Conservation (phyloP, 176 grass and related monocot species). For the Poa pratensis region DNA sequence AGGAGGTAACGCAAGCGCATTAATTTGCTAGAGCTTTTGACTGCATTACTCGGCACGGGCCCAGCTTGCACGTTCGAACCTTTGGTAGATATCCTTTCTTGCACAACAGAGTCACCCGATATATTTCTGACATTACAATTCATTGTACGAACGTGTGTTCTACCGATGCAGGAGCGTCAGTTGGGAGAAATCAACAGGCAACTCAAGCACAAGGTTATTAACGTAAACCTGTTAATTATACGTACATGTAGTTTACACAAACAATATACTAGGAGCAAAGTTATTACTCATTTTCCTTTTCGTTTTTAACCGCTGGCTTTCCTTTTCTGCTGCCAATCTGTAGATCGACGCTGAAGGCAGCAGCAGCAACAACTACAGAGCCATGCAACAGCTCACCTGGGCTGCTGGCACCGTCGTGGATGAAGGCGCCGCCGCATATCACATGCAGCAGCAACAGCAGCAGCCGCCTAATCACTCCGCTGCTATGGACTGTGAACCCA, state of each 20-base stretch:
- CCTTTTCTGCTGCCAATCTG: background rate
- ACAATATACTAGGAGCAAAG: background rate
- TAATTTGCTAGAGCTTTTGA: background rate
- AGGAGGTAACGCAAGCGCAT: conserved; percentile 16
- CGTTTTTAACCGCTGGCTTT: background rate
- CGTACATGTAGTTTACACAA: background rate
- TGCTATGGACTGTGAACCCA: conserved; percentile 76
- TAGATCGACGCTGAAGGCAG: conserved; percentile 75
- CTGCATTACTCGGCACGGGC: background rate
- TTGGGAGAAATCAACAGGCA: conserved; percentile 93
- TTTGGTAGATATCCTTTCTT: background rate
- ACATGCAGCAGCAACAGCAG: conserved; percentile 45
- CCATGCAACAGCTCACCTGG: conserved; percentile 65
- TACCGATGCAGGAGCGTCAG: conserved; percentile 80
- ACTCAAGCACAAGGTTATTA: conserved; percentile 68
- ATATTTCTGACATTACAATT: background rate
- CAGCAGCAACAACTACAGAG: conserved; percentile 54
- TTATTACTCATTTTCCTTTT: background rate
- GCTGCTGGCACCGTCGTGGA: conserved; percentile 53
- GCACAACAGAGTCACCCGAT: background rate
- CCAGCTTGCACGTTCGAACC: background rate
- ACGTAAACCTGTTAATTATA: background rate
- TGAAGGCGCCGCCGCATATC: conserved; percentile 52
- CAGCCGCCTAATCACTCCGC: conserved; percentile 52
- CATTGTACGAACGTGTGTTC: conserved; percentile 1